Evolutionary conservation across 2,329 filamentous ascomycete genomes (phyloP), one percentile per base, ranked within the genome.

Genomic region (Trichoderma citrinoviride): DNA sequence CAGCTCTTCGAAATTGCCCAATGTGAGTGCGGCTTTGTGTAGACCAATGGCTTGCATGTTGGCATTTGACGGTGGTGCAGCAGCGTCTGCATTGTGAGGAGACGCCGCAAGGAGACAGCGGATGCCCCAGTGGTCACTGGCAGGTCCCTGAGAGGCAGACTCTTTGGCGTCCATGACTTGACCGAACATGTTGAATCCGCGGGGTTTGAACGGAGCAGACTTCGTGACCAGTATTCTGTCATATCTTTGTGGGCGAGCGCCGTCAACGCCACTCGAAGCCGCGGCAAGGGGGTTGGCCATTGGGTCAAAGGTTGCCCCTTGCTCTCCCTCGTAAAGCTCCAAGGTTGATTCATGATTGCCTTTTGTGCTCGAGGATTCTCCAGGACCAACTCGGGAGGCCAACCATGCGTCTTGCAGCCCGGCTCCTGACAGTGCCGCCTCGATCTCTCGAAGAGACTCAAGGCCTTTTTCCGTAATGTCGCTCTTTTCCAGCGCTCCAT

Each of bases 271-370:
- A 1, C 83, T 80, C 3, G 81, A 81, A 12, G 79, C 76, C 1
- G 82, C 80, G 3, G 87, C 87, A 14, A 88, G 77, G 0, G 74
- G 72, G 69, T 90, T 90, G 6, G 75, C 75, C 2, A 75, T 75
- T 0, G 87, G 87, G 69, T 90, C 83, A 71, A 88, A 90, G 0
- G 88, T 90, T 3, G 86, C 85, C 1, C 87, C 87, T 66, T 86
- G 80, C 71, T 90, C 87, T 1, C 87, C 88, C 60, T 85, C 82
- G 33, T 80, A 81, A 0, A 79, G 67, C 17, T 80, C 76, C 8
- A 70, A 65, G 5, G 71, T 65, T 6, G 69, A 72, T 17, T 78
- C 73, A 44, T 69, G 69, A 5, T 66, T 65, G 19, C 62, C 68
- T 1, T 19, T 47, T 4, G 70, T 65, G 41, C 70, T 70, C 5